Percentiles rank a stretch among this genome's conserved stretches.
Evolutionary conservation across 1,139 yeast species (phyloP).

Genomic region (Nakaseomyces bracarensis): DNA sequence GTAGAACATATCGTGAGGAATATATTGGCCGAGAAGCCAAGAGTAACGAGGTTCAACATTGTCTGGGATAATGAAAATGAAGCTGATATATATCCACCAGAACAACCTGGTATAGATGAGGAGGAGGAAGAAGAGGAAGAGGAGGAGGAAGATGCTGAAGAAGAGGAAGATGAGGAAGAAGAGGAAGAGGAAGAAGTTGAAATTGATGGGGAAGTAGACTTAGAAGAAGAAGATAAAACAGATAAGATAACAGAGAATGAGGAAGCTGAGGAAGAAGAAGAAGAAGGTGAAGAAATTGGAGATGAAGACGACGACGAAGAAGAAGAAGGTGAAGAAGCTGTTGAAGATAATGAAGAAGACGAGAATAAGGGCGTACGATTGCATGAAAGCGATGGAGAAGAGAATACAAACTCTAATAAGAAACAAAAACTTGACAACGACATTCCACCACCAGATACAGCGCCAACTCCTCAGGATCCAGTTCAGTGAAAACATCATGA

Average conservation of each 20-base stretch:
- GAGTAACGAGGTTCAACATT: slow-evolving; percentile 92
- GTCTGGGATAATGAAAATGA: slow-evolving; percentile 77
- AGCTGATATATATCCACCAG: slow-evolving; percentile 67
- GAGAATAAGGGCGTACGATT: slow-evolving; percentile 2
- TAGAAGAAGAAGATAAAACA: slow-evolving; percentile 27
- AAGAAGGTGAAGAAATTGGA: slow-evolving; percentile 22
- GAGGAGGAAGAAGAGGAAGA: slow-evolving; percentile 47
- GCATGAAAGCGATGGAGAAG: slow-evolving; percentile 6
- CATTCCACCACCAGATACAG: slow-evolving; percentile 9
- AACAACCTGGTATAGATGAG: slow-evolving; percentile 51
- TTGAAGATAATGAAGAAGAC: slow-evolving; percentile 15
- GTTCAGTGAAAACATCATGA: too few relatives aligned
- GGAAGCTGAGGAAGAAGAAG: slow-evolving; percentile 28
- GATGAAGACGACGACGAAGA: slow-evolving; percentile 13
- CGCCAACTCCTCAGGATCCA: slow-evolving; percentile 18
- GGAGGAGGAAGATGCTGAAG: slow-evolving; percentile 45
- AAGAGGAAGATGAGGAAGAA: slow-evolving; percentile 36
- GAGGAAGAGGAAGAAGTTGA: slow-evolving; percentile 36
- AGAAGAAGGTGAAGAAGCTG: slow-evolving; percentile 17
- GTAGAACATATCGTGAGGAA: slow-evolving; percentile 92
- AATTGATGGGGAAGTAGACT: slow-evolving; percentile 35
- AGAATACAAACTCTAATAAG: slow-evolving; percentile 8
- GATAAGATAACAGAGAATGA: slow-evolving; percentile 31
- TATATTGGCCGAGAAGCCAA: slow-evolving; percentile 91
- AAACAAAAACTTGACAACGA: slow-evolving; percentile 12